Evolutionary conservation across 2,329 filamentous ascomycete species (phyloP), one percentile per base, ranked within the genome.

Genomic region (Aschersonia sp.): DNA sequence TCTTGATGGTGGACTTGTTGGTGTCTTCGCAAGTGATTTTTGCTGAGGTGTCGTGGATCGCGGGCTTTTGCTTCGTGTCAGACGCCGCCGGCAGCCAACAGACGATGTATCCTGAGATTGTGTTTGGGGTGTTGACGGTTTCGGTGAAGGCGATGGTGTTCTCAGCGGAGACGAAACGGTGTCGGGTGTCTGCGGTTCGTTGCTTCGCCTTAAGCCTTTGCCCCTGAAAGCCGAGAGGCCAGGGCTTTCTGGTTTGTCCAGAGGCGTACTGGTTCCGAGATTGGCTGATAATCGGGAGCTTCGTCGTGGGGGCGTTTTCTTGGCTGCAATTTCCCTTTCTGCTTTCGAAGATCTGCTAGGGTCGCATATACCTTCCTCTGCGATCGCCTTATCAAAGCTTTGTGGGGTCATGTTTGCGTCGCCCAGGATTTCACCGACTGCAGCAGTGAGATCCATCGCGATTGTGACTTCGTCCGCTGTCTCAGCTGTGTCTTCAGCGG

Each of bases 401-500:
- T 57, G 56, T 7, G 56, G 55, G n/a, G 49, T 53, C 8, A 52
- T 52, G 61, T 67, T 49, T n/a, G 47, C 53, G 35, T 54, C 59
- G 30, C 51, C 60, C 58, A 84, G 65, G 45, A 87, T 84, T 7
- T 71, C 70, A 8, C 82, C 81, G 44, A 84, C 67, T 5, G 74
- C 76, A 43, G 70, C 70, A 2, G 81, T 84, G 59, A 84, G 77
- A 43, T 84, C 81, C 81, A 85, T 84, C 1, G 72, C 77, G 59
- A 74, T 69, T 1, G 76, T 79, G 45, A 63, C 55, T 8, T 57
- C 52, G 14, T 49, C 47, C 12, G 47, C 35, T 6, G 32, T 37
- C 4, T 12, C 41, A 14, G 71, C 59, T 73, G 69, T 22, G 53
- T 59, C 12, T 46, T 49, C 44, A 54, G 12, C 35, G 1, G 39